phyloP scores from a whole-genome alignment of 257 asterid genomes.

The Henckelia pumila region DNA sequence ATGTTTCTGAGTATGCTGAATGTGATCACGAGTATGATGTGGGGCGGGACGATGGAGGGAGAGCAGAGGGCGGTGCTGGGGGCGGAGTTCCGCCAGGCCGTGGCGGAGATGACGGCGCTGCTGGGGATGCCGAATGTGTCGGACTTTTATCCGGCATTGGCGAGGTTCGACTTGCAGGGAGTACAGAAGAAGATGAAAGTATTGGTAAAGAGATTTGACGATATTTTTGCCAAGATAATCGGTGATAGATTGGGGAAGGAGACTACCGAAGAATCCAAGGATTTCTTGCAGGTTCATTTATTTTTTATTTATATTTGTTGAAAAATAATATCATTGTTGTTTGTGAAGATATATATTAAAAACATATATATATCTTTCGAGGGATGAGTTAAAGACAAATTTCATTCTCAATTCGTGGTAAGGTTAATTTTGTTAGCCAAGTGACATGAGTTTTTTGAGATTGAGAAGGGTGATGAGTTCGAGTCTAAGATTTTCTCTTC shows the following conservation, averaged over 20 bases:
- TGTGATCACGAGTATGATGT: constrained; percentile 72
- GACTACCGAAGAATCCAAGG: constrained; percentile 30
- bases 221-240: constrained; percentile 52
- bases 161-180: constrained; percentile 69
- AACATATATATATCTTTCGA: too few relatives aligned
- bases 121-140: constrained; percentile 62
- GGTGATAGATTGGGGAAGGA: constrained; percentile 23
- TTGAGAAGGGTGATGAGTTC: too few relatives aligned
- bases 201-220: constrained; percentile 45
- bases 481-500: too few relatives aligned
- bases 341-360: too few relatives aligned
- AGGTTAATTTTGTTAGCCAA: too few relatives aligned
- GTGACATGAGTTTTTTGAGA: too few relatives aligned
- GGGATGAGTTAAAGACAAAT: too few relatives aligned
- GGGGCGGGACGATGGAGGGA: constrained; percentile 71
- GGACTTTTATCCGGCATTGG: constrained; percentile 63
- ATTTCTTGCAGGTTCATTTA: constrained; percentile 66
- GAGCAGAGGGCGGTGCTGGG: constrained; percentile 52
- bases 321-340: too few relatives aligned
- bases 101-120: constrained; percentile 46
- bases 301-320: too few relatives aligned
- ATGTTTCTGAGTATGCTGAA: constrained; percentile 62
- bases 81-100: constrained; percentile 55
- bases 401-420: too few relatives aligned
- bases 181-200: constrained; percentile 46